Conservation (phyloP, 768 basidiomycete species). For the Holtermannia corniformis region DNA sequence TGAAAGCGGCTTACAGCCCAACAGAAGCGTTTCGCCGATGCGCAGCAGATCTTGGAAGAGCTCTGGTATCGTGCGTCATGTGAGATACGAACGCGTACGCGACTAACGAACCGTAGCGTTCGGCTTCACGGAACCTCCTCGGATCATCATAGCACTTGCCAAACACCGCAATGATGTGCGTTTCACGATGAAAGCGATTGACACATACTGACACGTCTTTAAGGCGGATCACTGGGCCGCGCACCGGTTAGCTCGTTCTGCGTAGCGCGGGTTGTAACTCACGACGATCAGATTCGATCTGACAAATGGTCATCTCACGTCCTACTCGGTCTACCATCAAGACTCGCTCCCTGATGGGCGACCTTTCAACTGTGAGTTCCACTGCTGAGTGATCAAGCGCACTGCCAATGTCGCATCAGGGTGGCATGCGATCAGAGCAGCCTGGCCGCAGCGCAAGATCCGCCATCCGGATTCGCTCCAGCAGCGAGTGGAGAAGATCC, state of each 20-base stretch:
- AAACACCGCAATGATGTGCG: constrained; percentile 36
- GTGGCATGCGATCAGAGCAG: constrained; percentile 39
- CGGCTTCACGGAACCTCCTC: constrained; percentile 29
- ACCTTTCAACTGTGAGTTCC: constrained; percentile 34
- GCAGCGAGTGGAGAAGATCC: constrained; percentile 23
- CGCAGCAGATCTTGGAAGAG: constrained; percentile 34
- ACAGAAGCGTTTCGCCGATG: constrained; percentile 30
- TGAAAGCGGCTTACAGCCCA: neutral
- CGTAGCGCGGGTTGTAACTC: no score
- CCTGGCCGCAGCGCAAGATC: constrained; percentile 36
- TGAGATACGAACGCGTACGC: neutral
- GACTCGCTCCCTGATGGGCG: constrained; percentile 33
- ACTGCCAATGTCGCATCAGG: constrained; percentile 19
- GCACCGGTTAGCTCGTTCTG: constrained; percentile 26
- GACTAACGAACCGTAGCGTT: constrained; percentile 15
- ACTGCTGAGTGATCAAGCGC: neutral
- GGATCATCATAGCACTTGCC: constrained; percentile 37
- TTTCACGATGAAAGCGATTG: no score
- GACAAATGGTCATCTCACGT: constrained; percentile 23
- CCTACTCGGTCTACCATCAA: constrained; percentile 28
- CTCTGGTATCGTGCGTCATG: constrained; percentile 36
- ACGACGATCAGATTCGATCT: constrained; percentile 27
- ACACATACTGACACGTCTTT: constrained; percentile 5
- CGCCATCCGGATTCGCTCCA: constrained; percentile 27
- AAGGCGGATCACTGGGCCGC: constrained; percentile 37